These are phyloP conservation scores for Apophysomyces sp. DNA, from an alignment of 371 early-diverging fungal species.

Conservation along the genomic window DNA sequence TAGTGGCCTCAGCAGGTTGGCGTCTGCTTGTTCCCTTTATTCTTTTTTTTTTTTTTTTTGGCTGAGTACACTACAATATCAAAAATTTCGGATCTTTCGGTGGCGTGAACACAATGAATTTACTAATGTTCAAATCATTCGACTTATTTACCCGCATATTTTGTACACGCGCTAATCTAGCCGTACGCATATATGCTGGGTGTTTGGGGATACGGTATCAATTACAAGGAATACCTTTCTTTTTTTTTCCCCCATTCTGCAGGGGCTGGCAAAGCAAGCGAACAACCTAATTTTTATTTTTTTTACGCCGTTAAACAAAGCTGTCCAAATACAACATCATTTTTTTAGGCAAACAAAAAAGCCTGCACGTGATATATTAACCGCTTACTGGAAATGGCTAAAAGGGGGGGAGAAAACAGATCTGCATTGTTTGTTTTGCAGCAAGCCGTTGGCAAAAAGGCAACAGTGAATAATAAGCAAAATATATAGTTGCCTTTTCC, in stretches of 20 bases:
- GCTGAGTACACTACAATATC: not conserved
- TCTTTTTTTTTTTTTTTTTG: not conserved
- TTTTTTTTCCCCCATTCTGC: not conserved
- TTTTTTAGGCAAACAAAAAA: not conserved
- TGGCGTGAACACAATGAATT: not conserved
- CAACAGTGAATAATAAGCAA: not conserved
- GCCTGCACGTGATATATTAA: not conserved
- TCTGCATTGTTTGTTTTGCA: constrained; percentile 1
- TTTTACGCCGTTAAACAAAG: constrained; percentile 1
- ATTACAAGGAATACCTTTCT: not conserved
- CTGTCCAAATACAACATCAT: not conserved
- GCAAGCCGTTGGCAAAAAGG: not conserved
- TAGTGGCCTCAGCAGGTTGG: not conserved
- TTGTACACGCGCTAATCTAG: no score
- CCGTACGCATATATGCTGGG: no score
- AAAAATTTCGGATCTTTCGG: not conserved
- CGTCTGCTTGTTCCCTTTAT: not conserved
- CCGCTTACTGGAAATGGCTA: not conserved
- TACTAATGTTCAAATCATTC: not conserved
- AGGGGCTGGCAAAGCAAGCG: not conserved
- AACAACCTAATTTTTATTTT: not conserved
- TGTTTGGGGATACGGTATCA: not conserved
- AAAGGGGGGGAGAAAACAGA: not conserved
- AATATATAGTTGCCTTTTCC: no score
- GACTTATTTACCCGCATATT: no score